A percentile compares a stretch with the other conserved stretches of the same genome.
These are phyloP conservation scores for Chenopodium album DNA, from an alignment of 148 eudicot species.

Conservation along the genomic window DNA sequence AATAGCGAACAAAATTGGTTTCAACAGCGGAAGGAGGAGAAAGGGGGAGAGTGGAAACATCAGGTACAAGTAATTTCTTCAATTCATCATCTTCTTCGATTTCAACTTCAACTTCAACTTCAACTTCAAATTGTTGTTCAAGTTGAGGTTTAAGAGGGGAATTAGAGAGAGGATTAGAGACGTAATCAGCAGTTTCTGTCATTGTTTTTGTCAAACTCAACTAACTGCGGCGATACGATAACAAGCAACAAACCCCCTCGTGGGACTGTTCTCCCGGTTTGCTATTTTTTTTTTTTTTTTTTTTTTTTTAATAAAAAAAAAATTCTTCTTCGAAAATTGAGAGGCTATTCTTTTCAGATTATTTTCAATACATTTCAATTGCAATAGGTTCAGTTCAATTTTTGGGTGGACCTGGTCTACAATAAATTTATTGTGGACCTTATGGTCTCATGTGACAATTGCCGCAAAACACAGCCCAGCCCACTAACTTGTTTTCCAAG, in stretches of 20 bases:
- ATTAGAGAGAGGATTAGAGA: neutral
- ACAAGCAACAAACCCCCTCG: neutral
- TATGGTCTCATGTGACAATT: too few species aligned
- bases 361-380: too few species aligned
- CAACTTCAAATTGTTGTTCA: slow-evolving; percentile 27
- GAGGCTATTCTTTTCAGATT: too few species aligned
- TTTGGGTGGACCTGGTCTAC: too few species aligned
- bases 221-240: neutral
- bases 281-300: neutral
- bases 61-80: slow-evolving; percentile 46
- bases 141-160: slow-evolving; percentile 6
- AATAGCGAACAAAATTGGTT: slow-evolving; percentile 69
- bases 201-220: neutral
- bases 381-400: too few species aligned
- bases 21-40: slow-evolving; percentile 67
- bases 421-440: too few species aligned
- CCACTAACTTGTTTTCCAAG: too few species aligned
- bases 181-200: neutral
- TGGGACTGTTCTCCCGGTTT: neutral
- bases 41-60: slow-evolving; percentile 55
- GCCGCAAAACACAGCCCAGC: too few species aligned
- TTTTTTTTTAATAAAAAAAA: neutral
- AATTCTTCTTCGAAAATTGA: too few species aligned
- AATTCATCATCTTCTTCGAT: slow-evolving; percentile 45
- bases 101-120: slow-evolving; percentile 35